phyloP scores from a whole-genome alignment of 352 stramenopile species.

The Globisporangium irregulare region DNA sequence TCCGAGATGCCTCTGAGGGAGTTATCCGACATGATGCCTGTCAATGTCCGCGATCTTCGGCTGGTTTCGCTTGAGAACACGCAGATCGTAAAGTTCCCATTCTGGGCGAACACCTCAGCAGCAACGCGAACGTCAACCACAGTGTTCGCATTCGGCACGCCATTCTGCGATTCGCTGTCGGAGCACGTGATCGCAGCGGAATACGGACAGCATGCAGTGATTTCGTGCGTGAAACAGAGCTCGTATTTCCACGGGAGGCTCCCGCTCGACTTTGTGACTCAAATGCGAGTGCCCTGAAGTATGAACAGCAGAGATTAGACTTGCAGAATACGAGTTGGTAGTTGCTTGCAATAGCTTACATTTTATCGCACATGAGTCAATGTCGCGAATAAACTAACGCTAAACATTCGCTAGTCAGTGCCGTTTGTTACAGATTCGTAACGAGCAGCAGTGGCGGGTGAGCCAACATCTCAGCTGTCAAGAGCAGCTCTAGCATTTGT shows the following conservation, averaged over 20 bases:
- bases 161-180: conserved; percentile 1
- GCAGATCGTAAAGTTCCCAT: not conserved
- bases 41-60: not conserved
- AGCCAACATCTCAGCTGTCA: too few relatives aligned
- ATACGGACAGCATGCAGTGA: not conserved
- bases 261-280: conserved; percentile 2
- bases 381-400: too few relatives aligned
- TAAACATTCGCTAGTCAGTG: too few relatives aligned
- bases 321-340: not conserved
- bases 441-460: too few relatives aligned
- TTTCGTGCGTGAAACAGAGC: conserved; percentile 7
- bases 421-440: too few relatives aligned
- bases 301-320: not conserved
- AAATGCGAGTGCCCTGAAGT: not conserved
- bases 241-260: not conserved
- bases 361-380: not conserved
- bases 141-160: not conserved
- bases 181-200: not conserved
- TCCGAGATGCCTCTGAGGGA: conserved; percentile 8
- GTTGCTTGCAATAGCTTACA: not conserved
- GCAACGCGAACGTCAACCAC: not conserved
- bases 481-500: not conserved
- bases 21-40: not conserved
- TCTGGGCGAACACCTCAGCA: not conserved
- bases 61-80: conserved; percentile 8